Evolutionary conservation across 495 filamentous ascomycete genomes (phyloP).

Genomic region (Glonium stellatum): DNA sequence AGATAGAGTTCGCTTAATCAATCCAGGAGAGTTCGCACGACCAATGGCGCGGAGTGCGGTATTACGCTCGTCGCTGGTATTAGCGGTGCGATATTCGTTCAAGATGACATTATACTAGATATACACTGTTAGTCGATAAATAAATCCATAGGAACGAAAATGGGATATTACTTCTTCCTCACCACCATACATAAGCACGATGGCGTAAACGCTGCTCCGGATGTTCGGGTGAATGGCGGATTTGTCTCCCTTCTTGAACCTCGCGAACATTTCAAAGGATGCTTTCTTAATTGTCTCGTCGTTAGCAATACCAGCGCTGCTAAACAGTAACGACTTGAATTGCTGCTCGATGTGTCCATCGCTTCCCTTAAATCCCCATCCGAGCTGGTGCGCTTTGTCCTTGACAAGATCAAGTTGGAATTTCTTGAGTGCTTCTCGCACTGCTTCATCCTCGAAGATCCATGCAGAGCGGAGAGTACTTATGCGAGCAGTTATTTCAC

Average conservation of each 20-base stretch:
- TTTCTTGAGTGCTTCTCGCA: constrained; percentile 65
- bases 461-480: constrained; percentile 70
- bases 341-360: constrained; percentile 90
- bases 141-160: constrained; percentile 2
- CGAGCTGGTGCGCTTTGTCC: constrained; percentile 71
- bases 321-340: constrained; percentile 66
- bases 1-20: constrained; percentile 73
- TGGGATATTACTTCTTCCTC: constrained; percentile 55
- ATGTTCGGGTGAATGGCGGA: constrained; percentile 68
- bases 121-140: constrained; percentile 21
- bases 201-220: constrained; percentile 60
- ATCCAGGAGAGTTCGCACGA: constrained; percentile 63
- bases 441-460: constrained; percentile 74
- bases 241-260: constrained; percentile 59
- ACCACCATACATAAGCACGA: constrained; percentile 65
- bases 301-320: constrained; percentile 56
- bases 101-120: constrained; percentile 67
- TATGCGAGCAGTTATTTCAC: constrained; percentile 74
- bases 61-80: constrained; percentile 87
- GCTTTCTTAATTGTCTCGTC: constrained; percentile 55
- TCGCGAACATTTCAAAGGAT: constrained; percentile 67
- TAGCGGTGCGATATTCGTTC: constrained; percentile 76
- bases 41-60: constrained; percentile 87
- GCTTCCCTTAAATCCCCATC: constrained; percentile 76
- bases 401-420: constrained; percentile 73